Evolutionary conservation across 108 stramenopile genomes (phyloP), one percentile per base, ranked within the genome.

Genomic region (Seminavis robusta): DNA sequence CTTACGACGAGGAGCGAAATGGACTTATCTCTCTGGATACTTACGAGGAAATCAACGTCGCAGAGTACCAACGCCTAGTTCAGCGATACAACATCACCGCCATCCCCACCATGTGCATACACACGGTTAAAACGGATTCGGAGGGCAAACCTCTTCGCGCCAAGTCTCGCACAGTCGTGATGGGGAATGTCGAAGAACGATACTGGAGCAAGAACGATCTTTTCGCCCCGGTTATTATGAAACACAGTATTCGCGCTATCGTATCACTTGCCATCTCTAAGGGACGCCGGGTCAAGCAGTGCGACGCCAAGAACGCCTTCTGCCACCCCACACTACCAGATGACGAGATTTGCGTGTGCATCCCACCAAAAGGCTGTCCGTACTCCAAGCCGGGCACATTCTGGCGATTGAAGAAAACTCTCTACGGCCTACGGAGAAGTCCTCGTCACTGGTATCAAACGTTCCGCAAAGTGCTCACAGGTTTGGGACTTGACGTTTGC

Each of bases 231-330:
- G 52, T 68, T 23, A 31, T 68, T 6, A 31, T 53, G 13, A 61
- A 46, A n/a, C 15, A 20, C 17, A 44, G 32, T 1, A 45, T 6
- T 4, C 42, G 42, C 6, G 25, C 47, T 15, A 43, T 64, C 1
- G 24, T 30, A 31, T 19, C 44, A 32, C 54, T 54, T 27, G 53
- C 63, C 21, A 53, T 64, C 2, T n/a, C 16, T 0, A 21, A 45
- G 1, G 44, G 34, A 24, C 17, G 45, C 1, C n/a, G 54, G 15
- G 13, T 53, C 13, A 41, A 56, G 34, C 63, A 64, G 47, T 52
- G 63, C 17, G 63, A 68, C 28, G 60, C 51, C 27, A 68, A 68
- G n/a, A 68, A 68, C 31, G 67, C 67, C 32, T 68, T 68, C 33
- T 68, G 67, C 37, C 50, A 68, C 2, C 40, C 59, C 0, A 26